Evolutionary conservation across 2,329 filamentous ascomycete species (phyloP).

Genomic region (Cercospora berteroae): DNA sequence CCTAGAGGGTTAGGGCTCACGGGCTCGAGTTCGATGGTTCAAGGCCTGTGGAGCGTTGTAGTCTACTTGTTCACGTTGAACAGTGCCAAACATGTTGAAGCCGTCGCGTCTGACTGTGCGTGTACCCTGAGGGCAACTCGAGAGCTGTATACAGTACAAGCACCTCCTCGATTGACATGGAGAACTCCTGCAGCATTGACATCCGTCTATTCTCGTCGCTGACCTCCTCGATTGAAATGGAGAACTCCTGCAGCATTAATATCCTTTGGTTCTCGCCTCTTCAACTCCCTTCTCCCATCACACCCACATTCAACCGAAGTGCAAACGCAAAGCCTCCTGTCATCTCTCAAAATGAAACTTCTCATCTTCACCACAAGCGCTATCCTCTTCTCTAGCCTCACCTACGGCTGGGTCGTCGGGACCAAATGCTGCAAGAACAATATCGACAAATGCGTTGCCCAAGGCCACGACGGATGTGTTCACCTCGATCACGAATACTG

Average conservation of each 20-base stretch:
- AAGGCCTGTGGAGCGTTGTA: neutral
- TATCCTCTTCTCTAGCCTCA: neutral
- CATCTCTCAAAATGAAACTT: neutral
- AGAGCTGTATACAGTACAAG: neutral
- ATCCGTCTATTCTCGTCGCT: neutral
- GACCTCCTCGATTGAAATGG: neutral
- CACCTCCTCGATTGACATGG: neutral
- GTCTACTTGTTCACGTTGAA: neutral
- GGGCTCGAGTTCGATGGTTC: neutral
- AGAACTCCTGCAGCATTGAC: neutral
- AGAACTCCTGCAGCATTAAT: neutral
- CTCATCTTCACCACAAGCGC: neutral
- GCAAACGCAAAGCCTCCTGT: neutral
- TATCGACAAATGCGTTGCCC: neutral
- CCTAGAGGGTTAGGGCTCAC: neutral
- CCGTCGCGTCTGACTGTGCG: neutral
- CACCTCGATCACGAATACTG: neutral
- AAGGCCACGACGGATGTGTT: neutral
- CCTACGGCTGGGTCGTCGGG: neutral
- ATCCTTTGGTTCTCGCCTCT: neutral
- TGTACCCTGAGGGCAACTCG: neutral
- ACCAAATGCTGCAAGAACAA: neutral
- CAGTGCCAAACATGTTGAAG: neutral
- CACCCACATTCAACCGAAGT: neutral
- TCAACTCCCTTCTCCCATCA: neutral